Conservation (phyloP, 2,329 filamentous ascomycete genomes). For the Ascochyta koolunga region DNA sequence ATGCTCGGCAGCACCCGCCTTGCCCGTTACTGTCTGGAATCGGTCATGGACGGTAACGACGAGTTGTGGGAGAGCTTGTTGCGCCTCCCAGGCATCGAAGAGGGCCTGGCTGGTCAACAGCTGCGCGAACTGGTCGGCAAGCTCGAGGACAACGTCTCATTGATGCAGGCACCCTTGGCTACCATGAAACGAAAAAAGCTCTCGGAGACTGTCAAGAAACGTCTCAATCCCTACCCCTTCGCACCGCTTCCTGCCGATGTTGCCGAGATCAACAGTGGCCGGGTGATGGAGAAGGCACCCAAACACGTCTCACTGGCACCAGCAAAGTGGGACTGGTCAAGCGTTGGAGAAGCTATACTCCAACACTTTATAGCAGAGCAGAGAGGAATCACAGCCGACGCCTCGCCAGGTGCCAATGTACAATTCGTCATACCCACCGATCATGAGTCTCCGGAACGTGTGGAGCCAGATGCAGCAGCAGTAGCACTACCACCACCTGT, state of each 20-base stretch:
- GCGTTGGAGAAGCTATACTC: slow-evolving; percentile 57
- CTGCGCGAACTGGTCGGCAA: slow-evolving; percentile 52
- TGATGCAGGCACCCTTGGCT: slow-evolving; percentile 58
- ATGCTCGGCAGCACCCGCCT: slow-evolving; percentile 64
- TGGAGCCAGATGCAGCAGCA: slow-evolving; percentile 12
- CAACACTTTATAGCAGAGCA: slow-evolving; percentile 52
- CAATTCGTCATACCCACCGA: slow-evolving; percentile 49
- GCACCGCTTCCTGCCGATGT: slow-evolving; percentile 46
- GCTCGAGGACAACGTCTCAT: slow-evolving; percentile 62
- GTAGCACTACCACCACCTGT: too few relatives aligned
- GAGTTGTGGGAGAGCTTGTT: slow-evolving; percentile 60
- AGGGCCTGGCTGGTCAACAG: slow-evolving; percentile 46
- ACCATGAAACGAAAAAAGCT: slow-evolving; percentile 58
- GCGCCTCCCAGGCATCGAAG: slow-evolving; percentile 59
- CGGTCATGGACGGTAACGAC: slow-evolving; percentile 66
- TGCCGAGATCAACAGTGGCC: slow-evolving; percentile 24
- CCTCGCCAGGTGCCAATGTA: slow-evolving; percentile 49
- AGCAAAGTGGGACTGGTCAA: slow-evolving; percentile 53
- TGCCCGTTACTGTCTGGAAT: slow-evolving; percentile 67
- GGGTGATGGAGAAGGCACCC: slow-evolving; percentile 33
- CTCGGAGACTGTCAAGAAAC: slow-evolving; percentile 58
- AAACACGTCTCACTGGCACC: slow-evolving; percentile 46
- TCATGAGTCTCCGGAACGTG: slow-evolving; percentile 19
- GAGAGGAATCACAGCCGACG: slow-evolving; percentile 34
- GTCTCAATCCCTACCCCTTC: slow-evolving; percentile 60